These are phyloP conservation scores for Talaromyces atroroseus DNA, from an alignment of 2,329 filamentous ascomycete species.

Conservation along the genomic window DNA sequence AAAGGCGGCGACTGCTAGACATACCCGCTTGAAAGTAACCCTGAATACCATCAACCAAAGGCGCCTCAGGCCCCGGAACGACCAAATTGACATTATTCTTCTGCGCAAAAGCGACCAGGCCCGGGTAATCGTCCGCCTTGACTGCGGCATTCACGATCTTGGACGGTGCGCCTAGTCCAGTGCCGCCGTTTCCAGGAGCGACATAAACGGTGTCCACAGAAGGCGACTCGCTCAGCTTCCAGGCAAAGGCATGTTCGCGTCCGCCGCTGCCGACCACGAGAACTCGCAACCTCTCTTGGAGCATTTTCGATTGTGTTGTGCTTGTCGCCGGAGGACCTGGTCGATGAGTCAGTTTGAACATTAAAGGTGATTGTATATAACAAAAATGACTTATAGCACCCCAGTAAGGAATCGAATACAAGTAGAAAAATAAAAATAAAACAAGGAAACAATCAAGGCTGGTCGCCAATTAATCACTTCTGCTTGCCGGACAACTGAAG, in stretches of 20 bases:
- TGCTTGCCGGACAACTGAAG: not conserved
- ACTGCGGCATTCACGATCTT: constrained; percentile 72
- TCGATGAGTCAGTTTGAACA: constrained; percentile 14
- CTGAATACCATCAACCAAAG: constrained; percentile 86
- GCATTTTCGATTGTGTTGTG: constrained; percentile 24
- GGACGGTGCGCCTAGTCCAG: constrained; percentile 47
- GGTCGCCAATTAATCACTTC: not conserved
- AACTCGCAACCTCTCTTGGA: constrained; percentile 55
- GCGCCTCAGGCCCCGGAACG: constrained; percentile 85
- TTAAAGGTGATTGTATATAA: not conserved
- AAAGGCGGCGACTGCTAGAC: constrained; percentile 8
- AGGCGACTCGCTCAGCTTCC: constrained; percentile 83
- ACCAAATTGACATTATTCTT: constrained; percentile 72
- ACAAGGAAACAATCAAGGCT: not conserved
- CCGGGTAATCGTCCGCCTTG: constrained; percentile 69
- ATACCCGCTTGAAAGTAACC: constrained; percentile 65
- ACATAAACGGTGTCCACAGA: constrained; percentile 68
- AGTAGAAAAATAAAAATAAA: not conserved
- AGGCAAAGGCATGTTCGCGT: constrained; percentile 88
- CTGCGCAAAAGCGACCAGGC: constrained; percentile 68
- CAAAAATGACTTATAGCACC: not conserved
- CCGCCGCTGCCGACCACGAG: constrained; percentile 91
- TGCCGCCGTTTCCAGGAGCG: constrained; percentile 80
- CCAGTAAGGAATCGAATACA: not conserved
- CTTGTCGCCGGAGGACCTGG: constrained; percentile 16